These are phyloP conservation scores for Suillus alpinus DNA, from an alignment of 768 basidiomycete genomes.

Conservation along the genomic window DNA sequence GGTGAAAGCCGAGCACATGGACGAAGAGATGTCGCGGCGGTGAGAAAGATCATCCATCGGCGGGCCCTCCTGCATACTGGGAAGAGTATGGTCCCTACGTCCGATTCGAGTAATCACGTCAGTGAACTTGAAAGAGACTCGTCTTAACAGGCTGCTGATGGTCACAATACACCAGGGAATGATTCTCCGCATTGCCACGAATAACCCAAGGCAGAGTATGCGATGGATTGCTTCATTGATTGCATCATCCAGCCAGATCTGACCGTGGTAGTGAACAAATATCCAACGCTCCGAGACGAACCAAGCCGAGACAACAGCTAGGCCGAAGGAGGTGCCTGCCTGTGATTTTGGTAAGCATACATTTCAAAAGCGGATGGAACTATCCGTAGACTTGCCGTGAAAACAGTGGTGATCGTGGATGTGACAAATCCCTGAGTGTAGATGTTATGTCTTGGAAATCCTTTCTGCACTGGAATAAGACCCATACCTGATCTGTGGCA, in stretches of 20 bases:
- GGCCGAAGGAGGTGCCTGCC: constrained; percentile 39
- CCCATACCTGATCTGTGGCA: constrained; percentile 63
- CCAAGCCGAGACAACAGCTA: constrained; percentile 51
- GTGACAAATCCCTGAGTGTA: constrained; percentile 51
- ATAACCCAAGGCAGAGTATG: constrained; percentile 21
- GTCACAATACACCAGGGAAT: constrained; percentile 26
- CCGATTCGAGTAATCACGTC: neutral
- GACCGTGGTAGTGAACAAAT: constrained; percentile 45
- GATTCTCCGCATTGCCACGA: constrained; percentile 9
- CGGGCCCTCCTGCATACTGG: neutral
- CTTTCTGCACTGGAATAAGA: constrained; percentile 12
- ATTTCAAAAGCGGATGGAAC: neutral
- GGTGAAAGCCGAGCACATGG: constrained; percentile 19
- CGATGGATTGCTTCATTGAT: constrained; percentile 26
- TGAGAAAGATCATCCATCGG: neutral
- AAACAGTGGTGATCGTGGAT: constrained; percentile 72
- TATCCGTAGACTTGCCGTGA: constrained; percentile 43
- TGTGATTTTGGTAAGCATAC: constrained; percentile 14
- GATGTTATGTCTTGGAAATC: constrained; percentile 5
- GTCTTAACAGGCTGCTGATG: constrained; percentile 19
- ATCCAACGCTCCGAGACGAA: constrained; percentile 53
- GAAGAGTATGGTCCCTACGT: neutral
- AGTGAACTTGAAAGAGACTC: constrained; percentile 10
- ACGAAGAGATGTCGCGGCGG: constrained; percentile 16
- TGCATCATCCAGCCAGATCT: constrained; percentile 51